Evolutionary conservation across 139 green algal genomes (phyloP), one percentile per base, ranked within the genome.

Genomic region (Protoeuglena noctilucae): DNA sequence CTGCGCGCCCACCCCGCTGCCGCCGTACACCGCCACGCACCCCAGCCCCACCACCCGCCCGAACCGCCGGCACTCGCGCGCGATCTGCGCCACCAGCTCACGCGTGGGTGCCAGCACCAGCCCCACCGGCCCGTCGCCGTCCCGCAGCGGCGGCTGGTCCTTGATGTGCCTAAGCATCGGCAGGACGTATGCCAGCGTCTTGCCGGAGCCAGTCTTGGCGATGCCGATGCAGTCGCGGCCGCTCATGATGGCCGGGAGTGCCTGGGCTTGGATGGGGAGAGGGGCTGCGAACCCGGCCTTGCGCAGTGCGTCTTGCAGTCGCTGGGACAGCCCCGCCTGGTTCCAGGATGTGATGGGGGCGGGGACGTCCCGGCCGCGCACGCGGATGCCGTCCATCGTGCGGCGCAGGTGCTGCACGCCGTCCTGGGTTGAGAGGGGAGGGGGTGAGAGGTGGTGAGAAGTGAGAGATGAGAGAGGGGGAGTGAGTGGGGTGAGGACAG

Each of bases 191-290:
- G 86, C 92, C 6, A 96, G 68, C 7, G 91, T 99, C 80, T 99
- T 98, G 62, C 91, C 91, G 40, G 60, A 83, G 40, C 91, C 92
- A 3, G 92, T 98, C 74, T 96, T 96, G 41, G 91, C 91, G 58
- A 99, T 90, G 60, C 83, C 92, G 25, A 99, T 94, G 74, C 81
- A 94, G 75, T 99, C 92, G 3, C 91, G 69, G 19, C 91, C 91
- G 7, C 57, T 72, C 91, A 97, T 98, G 64, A 98, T 94, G 55
- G 89, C 75, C 0, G 91, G 91, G 48, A 97, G 69, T 7, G 87
- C 82, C 62, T 96, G 87, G n/a, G 85, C 73, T 65, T 60, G 57
- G 50, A 98, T 95, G 19, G 91, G 72, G 67, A 95, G 81, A 1
- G 90, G 90, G 16, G 53, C 59, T 16, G 87, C 75, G 54, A 88